Base-by-base conservation (phyloP, 2,329 filamentous ascomycete genomes). In the Epichloe bromicola region DNA sequence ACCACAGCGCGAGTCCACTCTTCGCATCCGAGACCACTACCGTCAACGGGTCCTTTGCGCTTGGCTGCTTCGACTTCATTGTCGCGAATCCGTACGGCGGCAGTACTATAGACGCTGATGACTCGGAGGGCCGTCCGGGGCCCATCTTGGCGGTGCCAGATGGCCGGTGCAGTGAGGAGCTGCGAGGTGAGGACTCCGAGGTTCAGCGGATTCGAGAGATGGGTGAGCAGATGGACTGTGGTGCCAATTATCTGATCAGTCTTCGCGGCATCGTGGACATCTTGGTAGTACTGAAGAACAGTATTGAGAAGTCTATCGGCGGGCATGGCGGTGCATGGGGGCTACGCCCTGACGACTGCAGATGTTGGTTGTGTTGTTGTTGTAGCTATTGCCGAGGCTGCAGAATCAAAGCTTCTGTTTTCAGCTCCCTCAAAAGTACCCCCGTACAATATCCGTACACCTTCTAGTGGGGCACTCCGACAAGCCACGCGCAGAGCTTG, bases 161-260 rank as follows among this genome's bases (percentile, higher is more conserved):
- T 74, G 8, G 85, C 82, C 3, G 83, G 84, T 0, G 85, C 82
- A 1, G 77, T 78, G 44, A 89, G 75, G 5, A 88, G 74, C 57
- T 89, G 84, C 26, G 82, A 83, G 1, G 84, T 85, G 50, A 89
- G 74, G 12, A 89, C 73, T 40, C 80, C 79, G 59, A 88, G 74
- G 64, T 90, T 90, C 51, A 86, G 75, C 14, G 85, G 85, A 61
- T 89, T 89, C 54, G 80, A 80, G 49, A 89, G 78, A 46, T 78
- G 78, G 15, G 81, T 78, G 51, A 90, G 74, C 33, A 89, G 76
- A 39, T 80, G 78, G 17, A 79, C 75, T 15, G 84, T 85, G 43
- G 82, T 84, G 55, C 76, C 80, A 60, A 86, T 71, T 58, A 82
- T 74, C 63, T 78, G 75, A 55, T 78, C 71, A 23, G 73, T 76